Conservation (phyloP, 495 filamentous ascomycete genomes). For the Xylaria nigripes region DNA sequence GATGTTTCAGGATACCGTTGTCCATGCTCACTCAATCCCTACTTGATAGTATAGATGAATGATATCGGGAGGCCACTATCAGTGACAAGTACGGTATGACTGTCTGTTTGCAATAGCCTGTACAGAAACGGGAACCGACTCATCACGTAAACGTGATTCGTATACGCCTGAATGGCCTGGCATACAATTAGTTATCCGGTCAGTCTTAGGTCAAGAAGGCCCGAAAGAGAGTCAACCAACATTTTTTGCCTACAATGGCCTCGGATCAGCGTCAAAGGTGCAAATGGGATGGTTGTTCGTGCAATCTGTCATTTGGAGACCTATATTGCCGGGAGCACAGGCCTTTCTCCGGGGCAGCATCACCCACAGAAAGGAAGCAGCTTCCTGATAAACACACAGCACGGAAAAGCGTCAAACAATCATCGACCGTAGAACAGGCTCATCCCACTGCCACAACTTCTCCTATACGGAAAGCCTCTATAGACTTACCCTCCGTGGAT, state of each 20-base stretch:
- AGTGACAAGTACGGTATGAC: constrained; percentile 7
- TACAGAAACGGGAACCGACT: background rate
- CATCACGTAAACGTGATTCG: constrained; percentile 3
- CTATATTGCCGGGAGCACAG: constrained; percentile 6
- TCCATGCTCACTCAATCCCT: constrained; percentile 5
- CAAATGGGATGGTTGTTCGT: constrained; percentile 4
- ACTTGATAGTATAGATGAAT: constrained; percentile 5
- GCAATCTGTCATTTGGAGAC: background rate
- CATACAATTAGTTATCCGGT: constrained; percentile 1
- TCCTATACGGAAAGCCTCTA: constrained; percentile 1
- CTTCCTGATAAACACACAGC: constrained; percentile 18
- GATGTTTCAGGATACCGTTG: background rate
- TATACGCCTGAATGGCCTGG: constrained; percentile 7
- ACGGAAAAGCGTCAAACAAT: constrained; percentile 12
- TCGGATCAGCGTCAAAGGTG: background rate
- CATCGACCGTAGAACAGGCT: background rate
- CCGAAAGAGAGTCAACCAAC: background rate
- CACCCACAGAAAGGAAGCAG: constrained; percentile 14
- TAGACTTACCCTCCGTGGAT: constrained; percentile 1
- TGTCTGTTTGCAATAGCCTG: constrained; percentile 1
- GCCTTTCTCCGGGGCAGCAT: background rate
- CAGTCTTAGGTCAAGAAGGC: background rate
- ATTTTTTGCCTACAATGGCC: constrained; percentile 4
- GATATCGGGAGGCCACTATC: background rate
- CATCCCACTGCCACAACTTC: background rate